phyloP scores from a whole-genome alignment of 805 yeast species.

The Zygosaccharomyces kombuchaensis region DNA sequence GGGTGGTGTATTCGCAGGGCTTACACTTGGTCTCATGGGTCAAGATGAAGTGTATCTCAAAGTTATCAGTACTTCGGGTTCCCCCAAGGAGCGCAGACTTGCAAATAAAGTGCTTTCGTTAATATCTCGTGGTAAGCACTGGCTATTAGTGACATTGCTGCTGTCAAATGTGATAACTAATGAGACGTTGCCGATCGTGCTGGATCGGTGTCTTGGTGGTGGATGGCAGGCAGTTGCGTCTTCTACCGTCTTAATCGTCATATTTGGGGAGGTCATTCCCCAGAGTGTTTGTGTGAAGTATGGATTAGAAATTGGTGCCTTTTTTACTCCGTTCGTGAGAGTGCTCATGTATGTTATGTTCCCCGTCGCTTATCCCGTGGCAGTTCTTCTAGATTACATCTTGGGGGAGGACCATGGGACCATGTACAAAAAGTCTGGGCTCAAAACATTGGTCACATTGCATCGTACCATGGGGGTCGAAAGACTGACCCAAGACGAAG shows the following conservation, averaged over 20 bases:
- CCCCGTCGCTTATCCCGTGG: conserved; percentile 90
- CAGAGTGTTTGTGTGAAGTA: conserved; percentile 90
- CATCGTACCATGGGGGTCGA: conserved; percentile 96
- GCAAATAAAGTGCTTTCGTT: conserved; percentile 70
- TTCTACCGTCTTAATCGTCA: conserved; percentile 87
- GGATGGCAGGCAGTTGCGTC: conserved; percentile 96
- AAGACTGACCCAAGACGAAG: conserved; percentile 89
- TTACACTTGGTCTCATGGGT: conserved; percentile 96
- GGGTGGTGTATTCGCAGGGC: conserved; percentile 90
- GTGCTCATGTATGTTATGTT: conserved; percentile 82
- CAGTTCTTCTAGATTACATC: conserved; percentile 69
- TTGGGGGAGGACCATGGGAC: conserved; percentile 97
- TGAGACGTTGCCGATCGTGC: conserved; percentile 89
- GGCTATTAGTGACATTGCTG: conserved; percentile 88
- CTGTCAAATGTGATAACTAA: conserved; percentile 87
- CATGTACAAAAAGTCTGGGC: conserved; percentile 84
- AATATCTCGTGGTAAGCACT: conserved; percentile 83
- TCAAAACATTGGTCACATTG: conserved; percentile 86
- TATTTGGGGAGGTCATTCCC: conserved; percentile 95
- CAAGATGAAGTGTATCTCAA: conserved; percentile 93
- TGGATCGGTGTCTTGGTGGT: conserved; percentile 91
- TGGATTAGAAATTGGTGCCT: conserved; percentile 87
- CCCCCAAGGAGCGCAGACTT: conserved; percentile 55
- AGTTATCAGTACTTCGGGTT: conserved; percentile 89
- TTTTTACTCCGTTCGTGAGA: conserved; percentile 83